These are phyloP conservation scores for Rhodotorula glutinis DNA, from an alignment of 1,284 basidiomycete genomes.

Conservation along the genomic window DNA sequence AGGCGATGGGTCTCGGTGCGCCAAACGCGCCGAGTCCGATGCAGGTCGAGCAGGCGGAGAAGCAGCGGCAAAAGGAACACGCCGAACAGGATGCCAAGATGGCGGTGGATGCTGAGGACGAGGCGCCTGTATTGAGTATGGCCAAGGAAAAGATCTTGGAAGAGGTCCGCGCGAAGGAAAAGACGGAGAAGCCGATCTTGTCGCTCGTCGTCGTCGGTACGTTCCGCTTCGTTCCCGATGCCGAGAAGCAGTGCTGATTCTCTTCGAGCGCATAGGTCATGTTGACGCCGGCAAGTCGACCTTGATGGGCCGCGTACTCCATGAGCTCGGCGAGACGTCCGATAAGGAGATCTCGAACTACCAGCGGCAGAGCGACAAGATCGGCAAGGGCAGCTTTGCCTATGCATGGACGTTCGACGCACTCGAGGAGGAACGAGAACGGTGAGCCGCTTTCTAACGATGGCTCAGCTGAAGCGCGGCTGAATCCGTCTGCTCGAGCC, in stretches of 20 bases:
- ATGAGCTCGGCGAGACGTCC: slow-evolving; percentile 82
- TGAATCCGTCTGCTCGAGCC: slow-evolving; percentile 6
- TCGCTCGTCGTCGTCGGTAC: slow-evolving; percentile 90
- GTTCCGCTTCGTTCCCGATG: slow-evolving; percentile 42
- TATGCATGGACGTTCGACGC: slow-evolving; percentile 98
- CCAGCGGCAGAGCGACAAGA: slow-evolving; percentile 83
- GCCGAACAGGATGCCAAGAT: not conserved
- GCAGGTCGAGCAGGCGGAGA: not conserved
- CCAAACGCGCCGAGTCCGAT: slow-evolving; percentile 53
- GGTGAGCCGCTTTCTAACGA: slow-evolving; percentile 55
- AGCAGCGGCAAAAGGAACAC: not conserved
- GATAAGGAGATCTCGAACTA: slow-evolving; percentile 81
- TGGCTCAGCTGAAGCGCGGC: not conserved
- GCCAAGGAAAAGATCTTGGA: slow-evolving; percentile 80
- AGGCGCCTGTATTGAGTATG: slow-evolving; percentile 47
- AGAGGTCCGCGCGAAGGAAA: slow-evolving; percentile 64
- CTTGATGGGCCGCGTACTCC: slow-evolving; percentile 88
- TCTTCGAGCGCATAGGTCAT: slow-evolving; percentile 62
- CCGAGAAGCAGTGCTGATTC: not conserved
- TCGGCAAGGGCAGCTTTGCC: slow-evolving; percentile 90
- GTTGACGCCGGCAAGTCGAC: slow-evolving; percentile 99
- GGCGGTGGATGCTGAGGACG: slow-evolving; percentile 50
- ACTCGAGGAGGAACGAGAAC: slow-evolving; percentile 83
- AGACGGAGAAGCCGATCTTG: slow-evolving; percentile 65
- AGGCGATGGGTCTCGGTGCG: slow-evolving; percentile 22